A percentile compares a stretch with the other conserved stretches of the same genome.
These are phyloP conservation scores for Cornus kousa DNA, from an alignment of 148 eudicot genomes.

Conservation along the genomic window DNA sequence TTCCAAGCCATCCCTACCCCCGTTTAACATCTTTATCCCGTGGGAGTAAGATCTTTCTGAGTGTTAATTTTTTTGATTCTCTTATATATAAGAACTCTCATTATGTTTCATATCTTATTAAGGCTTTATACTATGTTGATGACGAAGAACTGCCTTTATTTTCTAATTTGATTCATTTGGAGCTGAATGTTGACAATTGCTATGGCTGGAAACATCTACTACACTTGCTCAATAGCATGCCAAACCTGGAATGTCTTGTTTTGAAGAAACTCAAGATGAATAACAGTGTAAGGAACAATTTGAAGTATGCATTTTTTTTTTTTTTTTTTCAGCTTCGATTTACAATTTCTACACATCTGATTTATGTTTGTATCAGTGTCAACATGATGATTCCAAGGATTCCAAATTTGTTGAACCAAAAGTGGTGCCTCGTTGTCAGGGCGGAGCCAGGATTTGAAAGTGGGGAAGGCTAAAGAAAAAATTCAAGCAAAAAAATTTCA, in stretches of 20 bases:
- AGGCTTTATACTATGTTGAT: constrained; percentile 7
- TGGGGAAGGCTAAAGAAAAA: no score
- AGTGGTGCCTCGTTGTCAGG: neutral
- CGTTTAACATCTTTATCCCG: no score
- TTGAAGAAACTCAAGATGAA: constrained; percentile 1
- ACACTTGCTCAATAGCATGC: constrained; percentile 7
- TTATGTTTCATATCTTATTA: neutral
- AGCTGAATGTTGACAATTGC: constrained; percentile 1
- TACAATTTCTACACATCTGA: neutral
- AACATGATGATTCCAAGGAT: no score
- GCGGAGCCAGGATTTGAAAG: no score
- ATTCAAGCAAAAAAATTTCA: no score
- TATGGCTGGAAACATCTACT: neutral
- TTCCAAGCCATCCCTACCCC: no score
- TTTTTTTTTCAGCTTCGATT: no score
- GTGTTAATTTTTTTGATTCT: no score
- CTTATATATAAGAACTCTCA: no score
- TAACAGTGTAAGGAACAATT: no score
- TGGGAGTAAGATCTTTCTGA: neutral
- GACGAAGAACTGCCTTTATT: constrained; percentile 8
- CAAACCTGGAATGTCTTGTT: neutral
- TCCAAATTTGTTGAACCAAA: neutral
- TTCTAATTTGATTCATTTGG: constrained; percentile 14
- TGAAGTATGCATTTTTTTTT: neutral
- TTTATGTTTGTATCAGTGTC: neutral